Percentiles rank a stretch among this genome's conserved stretches.
Evolutionary conservation across 495 filamentous ascomycete species (phyloP).

Genomic region (Xylaria bambusicola): DNA sequence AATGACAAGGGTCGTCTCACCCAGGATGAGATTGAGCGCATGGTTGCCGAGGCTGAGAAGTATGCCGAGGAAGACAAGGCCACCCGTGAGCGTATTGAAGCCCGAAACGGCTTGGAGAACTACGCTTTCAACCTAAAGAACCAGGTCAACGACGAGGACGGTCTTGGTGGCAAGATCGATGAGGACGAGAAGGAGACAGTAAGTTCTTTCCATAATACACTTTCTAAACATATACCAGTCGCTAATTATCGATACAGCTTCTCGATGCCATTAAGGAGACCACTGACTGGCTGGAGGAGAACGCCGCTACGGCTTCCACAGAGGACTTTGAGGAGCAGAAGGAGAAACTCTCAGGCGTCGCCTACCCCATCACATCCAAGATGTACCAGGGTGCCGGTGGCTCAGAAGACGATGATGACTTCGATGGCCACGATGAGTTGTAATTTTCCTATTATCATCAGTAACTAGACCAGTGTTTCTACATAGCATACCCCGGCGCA

Average conservation of each 20-base stretch:
- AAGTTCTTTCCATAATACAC: conserved; percentile 38
- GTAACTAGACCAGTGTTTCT: conserved; percentile 29
- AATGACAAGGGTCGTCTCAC: conserved; percentile 97
- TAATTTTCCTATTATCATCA: conserved; percentile 50
- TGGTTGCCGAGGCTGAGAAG: conserved; percentile 96
- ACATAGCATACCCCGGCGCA: conserved; percentile 34
- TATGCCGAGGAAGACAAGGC: conserved; percentile 99
- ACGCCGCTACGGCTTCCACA: conserved; percentile 76
- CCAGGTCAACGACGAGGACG: conserved; percentile 97
- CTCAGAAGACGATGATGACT: conserved; percentile 73
- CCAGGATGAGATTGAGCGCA: conserved; percentile 97
- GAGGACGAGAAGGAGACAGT: conserved; percentile 98
- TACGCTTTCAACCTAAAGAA: conserved; percentile 98
- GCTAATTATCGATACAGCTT: conserved; percentile 55
- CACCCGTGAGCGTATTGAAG: conserved; percentile 88
- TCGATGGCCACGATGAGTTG: conserved; percentile 83
- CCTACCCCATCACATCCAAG: conserved; percentile 99
- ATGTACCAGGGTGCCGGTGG: conserved; percentile 74
- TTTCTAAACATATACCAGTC: neutral
- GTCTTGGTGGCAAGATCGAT: conserved; percentile 95
- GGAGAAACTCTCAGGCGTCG: conserved; percentile 95
- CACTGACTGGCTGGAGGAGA: conserved; percentile 97
- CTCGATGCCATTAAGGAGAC: conserved; percentile 97
- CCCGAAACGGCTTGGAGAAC: conserved; percentile 94
- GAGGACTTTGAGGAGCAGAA: conserved; percentile 99